Evolutionary conservation across 257 asterid genomes (phyloP).

Genomic region (Penstemon eatonii): DNA sequence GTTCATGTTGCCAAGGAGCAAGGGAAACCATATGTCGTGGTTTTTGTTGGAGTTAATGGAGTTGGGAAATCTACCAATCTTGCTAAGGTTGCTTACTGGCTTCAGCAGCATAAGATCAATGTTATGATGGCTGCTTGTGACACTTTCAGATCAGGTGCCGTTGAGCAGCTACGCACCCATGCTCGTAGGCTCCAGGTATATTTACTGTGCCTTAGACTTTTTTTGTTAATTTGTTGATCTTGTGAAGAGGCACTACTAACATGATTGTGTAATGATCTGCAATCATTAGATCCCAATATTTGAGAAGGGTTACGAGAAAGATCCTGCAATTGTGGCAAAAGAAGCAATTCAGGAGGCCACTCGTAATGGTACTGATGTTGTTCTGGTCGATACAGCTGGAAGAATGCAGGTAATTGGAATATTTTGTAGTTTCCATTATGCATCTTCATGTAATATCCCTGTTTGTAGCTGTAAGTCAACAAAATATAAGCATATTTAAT

Average conservation of each 20-base stretch:
- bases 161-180: conserved; percentile 97
- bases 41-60: conserved; percentile 97
- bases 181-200: conserved; percentile 92
- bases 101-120: conserved; percentile 73
- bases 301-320: conserved; percentile 98
- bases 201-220: background rate
- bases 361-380: conserved; percentile 91
- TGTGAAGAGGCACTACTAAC: conserved; percentile 19
- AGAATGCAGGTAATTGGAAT: conserved; percentile 80
- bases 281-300: conserved; percentile 76
- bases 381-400: conserved; percentile 98
- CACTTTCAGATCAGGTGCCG: conserved; percentile 99
- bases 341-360: conserved; percentile 96
- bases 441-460: background rate
- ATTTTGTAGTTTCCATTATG: conserved; percentile 13
- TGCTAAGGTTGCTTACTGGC: conserved; percentile 99
- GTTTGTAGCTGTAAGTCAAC: background rate
- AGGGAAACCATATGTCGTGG: conserved; percentile 94
- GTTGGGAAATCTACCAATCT: conserved; percentile 98
- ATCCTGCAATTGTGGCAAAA: conserved; percentile 94
- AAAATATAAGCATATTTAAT: background rate
- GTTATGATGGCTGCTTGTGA: conserved; percentile 99
- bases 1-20: conserved; percentile 94
- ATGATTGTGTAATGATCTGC: conserved; percentile 9
- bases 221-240: conserved; percentile 8